These are phyloP conservation scores for Pseudocercospora eumusae DNA, from an alignment of 2,329 filamentous ascomycete genomes.

Conservation along the genomic window DNA sequence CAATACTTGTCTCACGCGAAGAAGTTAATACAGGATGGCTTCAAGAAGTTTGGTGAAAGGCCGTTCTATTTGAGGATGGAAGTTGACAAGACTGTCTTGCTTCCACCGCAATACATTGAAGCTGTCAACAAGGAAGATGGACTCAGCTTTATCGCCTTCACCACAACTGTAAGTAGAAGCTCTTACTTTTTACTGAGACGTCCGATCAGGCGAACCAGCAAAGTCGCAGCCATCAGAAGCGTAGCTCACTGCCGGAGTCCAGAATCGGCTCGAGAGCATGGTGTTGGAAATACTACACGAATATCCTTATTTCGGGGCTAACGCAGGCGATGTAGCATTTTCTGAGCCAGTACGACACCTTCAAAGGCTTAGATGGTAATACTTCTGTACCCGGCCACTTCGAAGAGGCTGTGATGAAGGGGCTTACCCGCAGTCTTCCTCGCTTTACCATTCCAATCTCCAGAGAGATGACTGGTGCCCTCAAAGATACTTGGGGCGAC, in stretches of 20 bases:
- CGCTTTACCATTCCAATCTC: conserved; percentile 8
- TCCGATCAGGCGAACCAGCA: background rate
- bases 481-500: conserved; percentile 17
- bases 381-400: conserved; percentile 13
- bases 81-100: background rate
- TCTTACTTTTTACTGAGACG: background rate
- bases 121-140: conserved; percentile 10
- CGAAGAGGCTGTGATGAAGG: conserved; percentile 23
- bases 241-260: background rate
- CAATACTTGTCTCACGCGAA: background rate
- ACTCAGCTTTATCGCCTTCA: background rate
- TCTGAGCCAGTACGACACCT: conserved; percentile 12
- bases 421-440: conserved; percentile 18
- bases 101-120: conserved; percentile 5
- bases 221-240: background rate
- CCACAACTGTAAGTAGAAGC: background rate
- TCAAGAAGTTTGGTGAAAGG: background rate
- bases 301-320: background rate
- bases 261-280: background rate
- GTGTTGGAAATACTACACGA: background rate
- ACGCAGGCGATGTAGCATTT: background rate
- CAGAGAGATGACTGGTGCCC: conserved; percentile 16
- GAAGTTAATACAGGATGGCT: conserved; percentile 3
- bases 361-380: conserved; percentile 5
- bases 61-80: conserved; percentile 3